A percentile compares a stretch with the other conserved stretches of the same genome.
Evolutionary conservation across 768 basidiomycete genomes (phyloP).

Genomic region (Boletellus ananas): DNA sequence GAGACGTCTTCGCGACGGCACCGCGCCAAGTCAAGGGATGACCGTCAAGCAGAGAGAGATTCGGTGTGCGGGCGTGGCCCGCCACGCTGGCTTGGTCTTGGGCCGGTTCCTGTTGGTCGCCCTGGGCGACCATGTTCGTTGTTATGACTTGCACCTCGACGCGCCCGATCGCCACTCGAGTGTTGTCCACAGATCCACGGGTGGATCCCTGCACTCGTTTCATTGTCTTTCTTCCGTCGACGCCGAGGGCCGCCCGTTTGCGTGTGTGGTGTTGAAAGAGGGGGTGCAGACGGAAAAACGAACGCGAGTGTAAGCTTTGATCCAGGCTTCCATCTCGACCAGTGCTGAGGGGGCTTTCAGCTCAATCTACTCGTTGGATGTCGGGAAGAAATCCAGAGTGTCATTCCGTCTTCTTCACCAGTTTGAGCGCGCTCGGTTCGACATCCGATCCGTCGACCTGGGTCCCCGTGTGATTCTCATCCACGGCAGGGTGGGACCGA

Average conservation of each 20-base stretch:
- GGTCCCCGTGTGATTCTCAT: slow-evolving; percentile 12
- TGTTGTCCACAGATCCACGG: not conserved
- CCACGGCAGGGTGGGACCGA: not conserved
- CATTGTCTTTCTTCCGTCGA: slow-evolving; percentile 11
- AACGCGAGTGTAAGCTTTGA: slow-evolving; percentile 3
- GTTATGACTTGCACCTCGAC: not conserved
- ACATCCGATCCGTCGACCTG: slow-evolving; percentile 2
- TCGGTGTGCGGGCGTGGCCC: not conserved
- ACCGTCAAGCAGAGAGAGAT: not conserved
- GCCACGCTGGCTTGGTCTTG: not conserved
- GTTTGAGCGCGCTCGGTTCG: not conserved
- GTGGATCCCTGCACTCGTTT: not conserved
- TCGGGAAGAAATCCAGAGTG: not conserved
- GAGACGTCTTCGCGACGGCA: not conserved
- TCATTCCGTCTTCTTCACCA: slow-evolving; percentile 15
- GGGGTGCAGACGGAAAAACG: not conserved
- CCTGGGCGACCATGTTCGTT: not conserved
- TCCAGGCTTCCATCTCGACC: too few relatives aligned
- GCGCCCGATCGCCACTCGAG: not conserved
- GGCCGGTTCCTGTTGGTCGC: not conserved
- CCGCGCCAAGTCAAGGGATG: not conserved
- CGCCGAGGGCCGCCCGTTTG: slow-evolving; percentile 12
- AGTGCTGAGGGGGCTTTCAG: not conserved
- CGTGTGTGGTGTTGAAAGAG: slow-evolving; percentile 13
- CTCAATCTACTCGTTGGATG: not conserved